phyloP scores from a whole-genome alignment of 768 basidiomycete species.

The Amyloporia xantha region DNA sequence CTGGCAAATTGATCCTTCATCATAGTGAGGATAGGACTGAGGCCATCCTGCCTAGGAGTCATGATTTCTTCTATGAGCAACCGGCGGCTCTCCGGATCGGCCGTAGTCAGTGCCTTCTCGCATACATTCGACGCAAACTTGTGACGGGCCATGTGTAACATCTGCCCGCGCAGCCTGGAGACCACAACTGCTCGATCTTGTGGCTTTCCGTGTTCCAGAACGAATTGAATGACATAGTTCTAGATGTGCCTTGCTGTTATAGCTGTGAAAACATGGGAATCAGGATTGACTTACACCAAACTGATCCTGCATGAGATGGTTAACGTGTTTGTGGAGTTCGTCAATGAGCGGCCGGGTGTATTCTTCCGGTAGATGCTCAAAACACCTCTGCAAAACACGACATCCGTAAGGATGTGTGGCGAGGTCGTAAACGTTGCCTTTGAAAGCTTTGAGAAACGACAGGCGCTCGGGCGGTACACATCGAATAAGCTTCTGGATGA shows the following conservation, averaged over 20 bases:
- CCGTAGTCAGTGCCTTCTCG: conserved; percentile 77
- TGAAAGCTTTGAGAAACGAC: conserved; percentile 67
- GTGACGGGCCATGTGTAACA: conserved; percentile 75
- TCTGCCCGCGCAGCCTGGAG: conserved; percentile 63
- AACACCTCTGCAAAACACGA: conserved; percentile 87
- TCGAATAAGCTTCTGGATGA: conserved; percentile 85
- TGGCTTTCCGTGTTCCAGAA: conserved; percentile 73
- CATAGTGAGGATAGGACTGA: conserved; percentile 58
- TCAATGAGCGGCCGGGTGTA: conserved; percentile 69
- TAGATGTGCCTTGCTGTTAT: too few species aligned
- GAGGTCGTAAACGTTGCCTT: conserved; percentile 72
- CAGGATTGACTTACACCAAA: conserved; percentile 62
- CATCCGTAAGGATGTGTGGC: conserved; percentile 91
- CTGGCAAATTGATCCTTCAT: conserved; percentile 90
- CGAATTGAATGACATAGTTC: conserved; percentile 95
- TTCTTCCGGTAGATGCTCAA: conserved; percentile 73
- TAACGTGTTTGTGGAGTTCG: conserved; percentile 68
- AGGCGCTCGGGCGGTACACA: conserved; percentile 71
- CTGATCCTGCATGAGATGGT: conserved; percentile 80
- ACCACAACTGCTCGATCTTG: conserved; percentile 66
- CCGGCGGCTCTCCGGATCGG: conserved; percentile 57
- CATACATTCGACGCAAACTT: conserved; percentile 96
- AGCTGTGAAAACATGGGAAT: conserved; percentile 13
- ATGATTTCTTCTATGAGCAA: conserved; percentile 80
- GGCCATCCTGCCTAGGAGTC: conserved; percentile 52